Percentiles rank a stretch among this genome's conserved stretches.
Evolutionary conservation across 495 filamentous ascomycete species (phyloP).

Genomic region (Xylaria acuta): DNA sequence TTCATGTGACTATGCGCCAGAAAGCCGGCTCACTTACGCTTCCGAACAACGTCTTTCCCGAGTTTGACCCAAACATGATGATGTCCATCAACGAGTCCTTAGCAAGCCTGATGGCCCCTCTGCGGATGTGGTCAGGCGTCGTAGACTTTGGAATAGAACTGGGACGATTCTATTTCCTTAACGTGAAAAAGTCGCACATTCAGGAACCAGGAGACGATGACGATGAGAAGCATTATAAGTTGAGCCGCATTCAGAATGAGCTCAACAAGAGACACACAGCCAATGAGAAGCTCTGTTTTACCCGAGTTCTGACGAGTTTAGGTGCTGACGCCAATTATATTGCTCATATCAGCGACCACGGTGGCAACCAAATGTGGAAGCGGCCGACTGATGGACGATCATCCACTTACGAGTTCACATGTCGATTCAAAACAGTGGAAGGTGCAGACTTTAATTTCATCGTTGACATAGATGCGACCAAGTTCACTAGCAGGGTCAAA

Average conservation of each 20-base stretch:
- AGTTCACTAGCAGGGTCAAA: constrained; percentile 38
- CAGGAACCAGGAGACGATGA: constrained; percentile 24
- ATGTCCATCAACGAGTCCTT: constrained; percentile 11
- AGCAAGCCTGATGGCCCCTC: constrained; percentile 35
- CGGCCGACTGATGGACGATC: constrained; percentile 26
- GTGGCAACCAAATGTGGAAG: constrained; percentile 24
- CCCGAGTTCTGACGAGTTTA: constrained; percentile 47
- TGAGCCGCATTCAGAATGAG: constrained; percentile 28
- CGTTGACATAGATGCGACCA: constrained; percentile 55
- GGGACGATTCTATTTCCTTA: constrained; percentile 47
- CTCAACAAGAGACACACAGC: constrained; percentile 33
- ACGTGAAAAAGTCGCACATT: constrained; percentile 31
- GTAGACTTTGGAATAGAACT: constrained; percentile 49
- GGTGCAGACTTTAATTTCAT: constrained; percentile 43
- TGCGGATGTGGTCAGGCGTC: constrained; percentile 42
- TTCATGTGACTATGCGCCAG: constrained; percentile 43
- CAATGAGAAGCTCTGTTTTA: constrained; percentile 42
- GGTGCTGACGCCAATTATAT: constrained; percentile 47
- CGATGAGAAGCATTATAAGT: constrained; percentile 29
- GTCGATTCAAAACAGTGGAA: constrained; percentile 33
- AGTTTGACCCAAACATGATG: constrained; percentile 26
- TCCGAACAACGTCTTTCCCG: not conserved
- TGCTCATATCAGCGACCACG: constrained; percentile 32
- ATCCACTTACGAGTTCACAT: constrained; percentile 61
- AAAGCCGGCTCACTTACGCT: constrained; percentile 26